Evolutionary conservation across 129 eudicot species (phyloP), one percentile per base, ranked within the genome.

Genomic region (Flaveria sonorensis): DNA sequence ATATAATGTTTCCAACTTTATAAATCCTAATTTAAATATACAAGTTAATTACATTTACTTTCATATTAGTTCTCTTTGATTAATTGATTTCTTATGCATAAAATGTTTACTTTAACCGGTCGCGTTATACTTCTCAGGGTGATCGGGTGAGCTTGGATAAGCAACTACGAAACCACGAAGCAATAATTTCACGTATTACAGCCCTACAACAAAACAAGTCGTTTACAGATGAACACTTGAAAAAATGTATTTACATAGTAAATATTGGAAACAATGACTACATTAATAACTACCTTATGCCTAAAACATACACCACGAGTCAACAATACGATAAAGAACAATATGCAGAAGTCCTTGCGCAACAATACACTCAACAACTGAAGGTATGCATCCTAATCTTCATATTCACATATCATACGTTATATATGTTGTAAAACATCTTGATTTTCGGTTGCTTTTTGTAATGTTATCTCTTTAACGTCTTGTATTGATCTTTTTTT

Each of bases 191-290:
- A 26, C 82, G 83, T 0, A 26, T 85, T 19, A 18, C 73, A 0
- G 14, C 3, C 47, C 16, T 82, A 36, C 80, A 85, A 2, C 81
- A 85, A 50, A 78, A 23, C 55, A 9, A 60, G 46, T 42, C 18
- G 1, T 18, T 68, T 21, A 84, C 86, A 1, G 46, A 75, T 4
- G 73, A 80, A 3, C 72, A 85, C 73, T 65, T 87, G 3, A 47
- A 40, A 67, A 83, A 78, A 68, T 83, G 92, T 56, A 14, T 89
- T 13, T 87, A 89, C 73, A n/a, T 61, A 4, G 68, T 85, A 20
- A 75, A 66, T 13, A 81, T 85, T 45, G 96, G 92, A 6, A 89
- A 72, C 67, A 87, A 89, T 55, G 96, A 89, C 28, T 89, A 78
- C 77, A 68, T 83, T 6, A 83, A 76, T 80, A 86, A 89, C 79